A percentile compares a stretch with the other conserved stretches of the same genome.
Conservation (phyloP, 352 stramenopile species). For the Globisporangium recalcitrans region DNA sequence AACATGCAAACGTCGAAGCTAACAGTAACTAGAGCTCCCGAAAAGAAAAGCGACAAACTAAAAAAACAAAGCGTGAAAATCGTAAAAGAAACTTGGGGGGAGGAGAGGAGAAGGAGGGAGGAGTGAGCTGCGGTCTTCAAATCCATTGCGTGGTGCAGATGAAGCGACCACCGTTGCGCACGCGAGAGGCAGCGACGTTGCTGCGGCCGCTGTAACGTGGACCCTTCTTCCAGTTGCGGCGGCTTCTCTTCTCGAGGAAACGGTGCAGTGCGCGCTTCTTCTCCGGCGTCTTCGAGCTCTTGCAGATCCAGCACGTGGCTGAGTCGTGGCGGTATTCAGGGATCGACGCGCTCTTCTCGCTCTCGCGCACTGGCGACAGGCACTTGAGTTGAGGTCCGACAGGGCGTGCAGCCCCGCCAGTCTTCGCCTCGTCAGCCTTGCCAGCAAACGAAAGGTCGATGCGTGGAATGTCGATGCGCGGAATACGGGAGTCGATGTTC, state of each 20-base stretch:
- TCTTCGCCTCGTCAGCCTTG: constrained; percentile 20
- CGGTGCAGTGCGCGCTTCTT: constrained; percentile 80
- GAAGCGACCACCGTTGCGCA: constrained; percentile 79
- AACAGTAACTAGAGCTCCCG: constrained; percentile 5
- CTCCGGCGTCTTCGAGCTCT: constrained; percentile 75
- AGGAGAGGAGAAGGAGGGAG: too few species aligned
- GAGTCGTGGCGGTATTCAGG: constrained; percentile 63
- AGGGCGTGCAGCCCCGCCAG: constrained; percentile 1
- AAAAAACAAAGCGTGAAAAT: constrained; percentile 17
- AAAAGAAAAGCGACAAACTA: constrained; percentile 16
- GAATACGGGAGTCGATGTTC: constrained; percentile 75
- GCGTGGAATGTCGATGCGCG: constrained; percentile 52
- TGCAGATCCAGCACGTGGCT: constrained; percentile 84
- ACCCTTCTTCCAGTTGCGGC: constrained; percentile 80
- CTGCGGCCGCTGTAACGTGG: constrained; percentile 76
- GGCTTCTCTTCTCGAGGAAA: constrained; percentile 76
- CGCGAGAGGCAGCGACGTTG: constrained; percentile 71
- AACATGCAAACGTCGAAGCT: constrained; percentile 16
- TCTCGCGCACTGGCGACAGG: constrained; percentile 47
- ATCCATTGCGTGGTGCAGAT: constrained; percentile 81
- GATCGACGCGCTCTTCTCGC: constrained; percentile 32
- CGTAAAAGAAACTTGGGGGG: constrained; percentile 4
- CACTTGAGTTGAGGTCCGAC: constrained; percentile 11
- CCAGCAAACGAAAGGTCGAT: constrained; percentile 58
- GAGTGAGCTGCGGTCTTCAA: constrained; percentile 24